Evolutionary conservation across 768 basidiomycete genomes (phyloP).

Genomic region (Dioszegia hungarica): DNA sequence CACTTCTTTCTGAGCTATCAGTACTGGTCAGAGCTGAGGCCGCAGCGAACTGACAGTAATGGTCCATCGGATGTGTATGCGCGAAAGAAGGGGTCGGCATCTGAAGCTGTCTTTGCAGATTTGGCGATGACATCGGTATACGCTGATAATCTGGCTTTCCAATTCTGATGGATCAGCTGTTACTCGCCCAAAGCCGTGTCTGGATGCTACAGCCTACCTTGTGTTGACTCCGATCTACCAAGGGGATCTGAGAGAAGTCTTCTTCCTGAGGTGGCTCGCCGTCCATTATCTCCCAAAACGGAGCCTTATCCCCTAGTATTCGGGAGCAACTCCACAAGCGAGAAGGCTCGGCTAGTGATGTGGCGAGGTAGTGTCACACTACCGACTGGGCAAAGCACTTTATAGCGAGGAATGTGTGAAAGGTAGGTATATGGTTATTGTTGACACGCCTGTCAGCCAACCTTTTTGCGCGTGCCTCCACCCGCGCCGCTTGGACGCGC

Average conservation of each 20-base stretch:
- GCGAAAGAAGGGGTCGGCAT: conserved; percentile 88
- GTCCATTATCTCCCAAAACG: too few species aligned
- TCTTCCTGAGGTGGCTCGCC: conserved; percentile 88
- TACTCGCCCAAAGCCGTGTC: background rate
- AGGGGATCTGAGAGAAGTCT: conserved; percentile 75
- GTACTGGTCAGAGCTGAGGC: background rate
- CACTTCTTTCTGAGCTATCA: conserved; percentile 61
- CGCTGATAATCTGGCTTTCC: conserved; percentile 94
- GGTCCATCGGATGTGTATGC: conserved; percentile 75
- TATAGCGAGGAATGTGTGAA: background rate
- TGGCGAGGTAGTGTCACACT: too few species aligned
- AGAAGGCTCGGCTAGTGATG: too few species aligned
- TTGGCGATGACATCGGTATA: conserved; percentile 82
- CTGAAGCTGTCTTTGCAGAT: conserved; percentile 83
- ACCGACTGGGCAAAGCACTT: too few species aligned
- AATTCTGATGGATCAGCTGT: conserved; percentile 58
- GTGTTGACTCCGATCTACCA: conserved; percentile 76
- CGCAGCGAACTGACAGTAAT: conserved; percentile 52
- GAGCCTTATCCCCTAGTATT: too few species aligned
- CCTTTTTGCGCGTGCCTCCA: background rate
- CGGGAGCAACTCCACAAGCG: too few species aligned
- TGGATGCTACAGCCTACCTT: conserved; percentile 53
- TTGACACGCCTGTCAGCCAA: conserved; percentile 1
- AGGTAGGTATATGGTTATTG: background rate
- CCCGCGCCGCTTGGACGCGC: background rate